These are phyloP conservation scores for Sordariomycetes sp. DNA, from an alignment of 2,329 filamentous ascomycete species.

Conservation along the genomic window DNA sequence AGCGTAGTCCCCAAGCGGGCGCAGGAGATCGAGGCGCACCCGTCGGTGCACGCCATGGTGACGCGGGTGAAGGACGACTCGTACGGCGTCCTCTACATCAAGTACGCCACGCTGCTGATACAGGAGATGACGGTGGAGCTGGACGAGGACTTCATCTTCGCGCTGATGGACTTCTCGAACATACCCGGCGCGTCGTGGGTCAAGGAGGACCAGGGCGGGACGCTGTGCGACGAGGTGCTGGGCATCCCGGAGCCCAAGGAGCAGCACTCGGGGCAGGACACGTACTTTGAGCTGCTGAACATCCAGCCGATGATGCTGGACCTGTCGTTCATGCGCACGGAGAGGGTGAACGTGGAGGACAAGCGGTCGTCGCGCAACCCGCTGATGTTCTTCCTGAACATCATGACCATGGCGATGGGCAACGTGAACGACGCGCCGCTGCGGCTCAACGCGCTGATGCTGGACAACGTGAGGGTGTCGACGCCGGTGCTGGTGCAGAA, in stretches of 20 bases:
- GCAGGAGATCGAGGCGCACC: conserved; percentile 91
- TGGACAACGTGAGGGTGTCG: conserved; percentile 92
- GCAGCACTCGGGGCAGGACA: conserved; percentile 77
- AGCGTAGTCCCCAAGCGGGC: conserved; percentile 96
- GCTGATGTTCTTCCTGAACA: conserved; percentile 97
- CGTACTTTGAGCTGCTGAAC: conserved; percentile 96
- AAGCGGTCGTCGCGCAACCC: conserved; percentile 85
- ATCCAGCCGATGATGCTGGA: conserved; percentile 98
- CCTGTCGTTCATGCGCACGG: conserved; percentile 91
- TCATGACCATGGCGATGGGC: conserved; percentile 97
- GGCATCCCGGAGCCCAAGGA: conserved; percentile 88
- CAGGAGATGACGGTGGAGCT: conserved; percentile 98
- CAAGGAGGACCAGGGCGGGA: conserved; percentile 63
- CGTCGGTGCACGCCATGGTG: conserved; percentile 83
- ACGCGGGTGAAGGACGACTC: conserved; percentile 97
- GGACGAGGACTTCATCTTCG: conserved; percentile 97
- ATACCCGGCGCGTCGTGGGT: conserved; percentile 82
- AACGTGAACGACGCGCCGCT: conserved; percentile 98
- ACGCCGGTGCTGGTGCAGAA: conserved; percentile 74
- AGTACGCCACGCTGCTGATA: conserved; percentile 86
- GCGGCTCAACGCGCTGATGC: conserved; percentile 81
- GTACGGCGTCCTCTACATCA: conserved; percentile 96
- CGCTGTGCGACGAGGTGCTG: conserved; percentile 78
- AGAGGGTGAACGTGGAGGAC: conserved; percentile 92
- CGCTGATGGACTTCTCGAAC: conserved; percentile 88